Conservation (phyloP, 2,329 filamentous ascomycete species). For the Hypoxylon sp. region DNA sequence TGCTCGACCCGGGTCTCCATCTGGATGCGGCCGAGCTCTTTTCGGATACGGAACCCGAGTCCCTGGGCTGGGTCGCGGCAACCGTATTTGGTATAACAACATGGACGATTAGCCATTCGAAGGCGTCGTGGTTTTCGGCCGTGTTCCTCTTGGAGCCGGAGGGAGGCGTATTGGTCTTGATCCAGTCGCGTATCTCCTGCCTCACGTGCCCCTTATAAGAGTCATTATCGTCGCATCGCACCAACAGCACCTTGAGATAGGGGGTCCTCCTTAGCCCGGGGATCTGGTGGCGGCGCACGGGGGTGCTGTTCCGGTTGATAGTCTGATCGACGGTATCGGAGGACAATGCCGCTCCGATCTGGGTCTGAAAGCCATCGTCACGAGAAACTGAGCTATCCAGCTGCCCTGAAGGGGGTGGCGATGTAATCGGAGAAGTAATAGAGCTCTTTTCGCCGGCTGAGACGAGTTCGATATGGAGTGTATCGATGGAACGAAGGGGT, state of each 20-base stretch:
- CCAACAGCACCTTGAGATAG: constrained; percentile 90
- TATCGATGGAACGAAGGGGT: constrained; percentile 92
- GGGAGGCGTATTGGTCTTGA: constrained; percentile 80
- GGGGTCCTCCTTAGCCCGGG: constrained; percentile 92
- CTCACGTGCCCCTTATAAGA: constrained; percentile 87
- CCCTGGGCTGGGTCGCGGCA: constrained; percentile 82
- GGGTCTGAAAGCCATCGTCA: constrained; percentile 75
- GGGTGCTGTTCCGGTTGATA: constrained; percentile 56
- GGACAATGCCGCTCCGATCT: constrained; percentile 58
- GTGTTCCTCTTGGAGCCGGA: constrained; percentile 74
- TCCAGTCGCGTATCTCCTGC: constrained; percentile 89
- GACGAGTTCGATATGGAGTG: constrained; percentile 90
- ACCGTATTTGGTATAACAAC: constrained; percentile 90
- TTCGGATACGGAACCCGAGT: constrained; percentile 72
- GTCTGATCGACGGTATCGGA: constrained; percentile 58
- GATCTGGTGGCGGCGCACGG: constrained; percentile 88
- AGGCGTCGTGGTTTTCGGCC: constrained; percentile 95
- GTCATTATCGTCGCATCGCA: constrained; percentile 96
- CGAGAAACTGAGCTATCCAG: constrained; percentile 54
- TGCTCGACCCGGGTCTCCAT: constrained; percentile 84
- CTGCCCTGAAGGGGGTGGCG: constrained; percentile 55
- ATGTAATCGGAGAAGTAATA: constrained; percentile 55
- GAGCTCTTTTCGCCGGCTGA: constrained; percentile 66
- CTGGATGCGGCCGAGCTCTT: constrained; percentile 71
- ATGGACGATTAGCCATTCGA: constrained; percentile 94